Evolutionary conservation across 768 basidiomycete genomes (phyloP).

Genomic region (Lepiota venenata): DNA sequence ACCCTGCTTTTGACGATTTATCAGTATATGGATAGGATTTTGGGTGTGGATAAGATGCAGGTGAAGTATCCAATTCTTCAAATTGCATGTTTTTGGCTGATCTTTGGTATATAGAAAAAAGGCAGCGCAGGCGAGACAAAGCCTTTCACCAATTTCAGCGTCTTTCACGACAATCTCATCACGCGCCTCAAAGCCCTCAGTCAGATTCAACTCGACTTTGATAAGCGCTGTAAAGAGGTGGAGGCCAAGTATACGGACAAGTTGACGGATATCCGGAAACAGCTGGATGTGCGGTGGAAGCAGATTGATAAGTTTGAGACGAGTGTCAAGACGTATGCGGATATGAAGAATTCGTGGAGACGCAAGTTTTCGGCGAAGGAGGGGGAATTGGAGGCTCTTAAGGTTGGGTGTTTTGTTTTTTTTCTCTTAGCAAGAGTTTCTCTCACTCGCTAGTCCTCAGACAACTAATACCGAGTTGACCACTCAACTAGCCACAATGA

Average conservation of each 20-base stretch:
- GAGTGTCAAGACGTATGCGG: constrained; percentile 76
- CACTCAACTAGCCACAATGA: constrained; percentile 60
- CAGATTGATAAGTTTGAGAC: constrained; percentile 92
- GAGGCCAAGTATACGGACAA: constrained; percentile 73
- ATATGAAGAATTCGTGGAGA: constrained; percentile 82
- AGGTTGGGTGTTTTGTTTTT: constrained; percentile 44
- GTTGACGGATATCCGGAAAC: constrained; percentile 76
- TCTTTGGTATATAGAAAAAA: constrained; percentile 52
- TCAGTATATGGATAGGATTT: constrained; percentile 92
- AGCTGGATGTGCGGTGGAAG: constrained; percentile 85
- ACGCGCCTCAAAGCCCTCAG: constrained; percentile 80
- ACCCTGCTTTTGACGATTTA: constrained; percentile 89
- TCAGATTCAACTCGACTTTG: constrained; percentile 84
- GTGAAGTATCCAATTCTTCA: constrained; percentile 41
- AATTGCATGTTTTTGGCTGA: too few species aligned
- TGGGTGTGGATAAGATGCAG: constrained; percentile 84
- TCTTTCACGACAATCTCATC: constrained; percentile 94
- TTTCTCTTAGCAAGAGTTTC: background rate
- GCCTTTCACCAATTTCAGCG: constrained; percentile 89
- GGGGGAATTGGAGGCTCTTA: constrained; percentile 85
- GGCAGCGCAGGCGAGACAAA: constrained; percentile 78
- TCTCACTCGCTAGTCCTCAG: constrained; percentile 31
- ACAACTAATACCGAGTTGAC: constrained; percentile 71
- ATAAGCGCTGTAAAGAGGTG: constrained; percentile 76
- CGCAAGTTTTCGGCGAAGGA: constrained; percentile 79